Evolutionary conservation across 108 stramenopile species (phyloP), one percentile per base, ranked within the genome.

Genomic region (Discostella stelligeroides): DNA sequence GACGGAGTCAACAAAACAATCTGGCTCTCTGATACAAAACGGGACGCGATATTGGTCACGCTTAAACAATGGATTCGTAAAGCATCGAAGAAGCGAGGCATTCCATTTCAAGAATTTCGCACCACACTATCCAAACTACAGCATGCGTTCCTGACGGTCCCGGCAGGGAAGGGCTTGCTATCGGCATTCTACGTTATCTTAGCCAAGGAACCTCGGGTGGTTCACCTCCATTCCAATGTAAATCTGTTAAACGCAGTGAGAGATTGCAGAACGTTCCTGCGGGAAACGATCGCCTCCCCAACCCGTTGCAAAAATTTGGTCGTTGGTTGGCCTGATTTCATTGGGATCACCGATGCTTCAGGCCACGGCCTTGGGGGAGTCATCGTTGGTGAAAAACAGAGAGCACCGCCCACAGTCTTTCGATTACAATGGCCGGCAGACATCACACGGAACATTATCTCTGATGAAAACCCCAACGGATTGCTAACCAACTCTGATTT

Each of bases 391-490:
- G 53, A 54, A 49, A 2, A 1, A 0, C 21, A 13, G 1, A 42
- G 8, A 34, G 0, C 1, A 4, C 9, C 40, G 4, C 55, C n/a
- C n/a, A n/a, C n/a, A n/a, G n/a, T n/a, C n/a, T n/a, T n/a, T n/a
- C n/a, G n/a, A n/a, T n/a, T n/a, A n/a, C n/a, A n/a, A n/a, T n/a
- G n/a, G n/a, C n/a, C n/a, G n/a, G n/a, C n/a, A n/a, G n/a, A n/a
- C n/a, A 71, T 86, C 24, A 40, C 28, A 3, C 13, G 7, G 4
- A n/a, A 6, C 2, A 17, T 86, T 20, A 57, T 73, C 37, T 68
- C 72, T 3, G 56, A 15, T 7, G 9, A 60, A 21, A 86, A 75
- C 34, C 67, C 73, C 27, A 15, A 60, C 0, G 67, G 75, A 5
- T 18, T 55, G 2, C 70, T 81, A 48, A 76, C 63, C 55, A n/a